Conservation (phyloP, 2,329 filamentous ascomycete genomes). For the Raffaelea arxii region DNA sequence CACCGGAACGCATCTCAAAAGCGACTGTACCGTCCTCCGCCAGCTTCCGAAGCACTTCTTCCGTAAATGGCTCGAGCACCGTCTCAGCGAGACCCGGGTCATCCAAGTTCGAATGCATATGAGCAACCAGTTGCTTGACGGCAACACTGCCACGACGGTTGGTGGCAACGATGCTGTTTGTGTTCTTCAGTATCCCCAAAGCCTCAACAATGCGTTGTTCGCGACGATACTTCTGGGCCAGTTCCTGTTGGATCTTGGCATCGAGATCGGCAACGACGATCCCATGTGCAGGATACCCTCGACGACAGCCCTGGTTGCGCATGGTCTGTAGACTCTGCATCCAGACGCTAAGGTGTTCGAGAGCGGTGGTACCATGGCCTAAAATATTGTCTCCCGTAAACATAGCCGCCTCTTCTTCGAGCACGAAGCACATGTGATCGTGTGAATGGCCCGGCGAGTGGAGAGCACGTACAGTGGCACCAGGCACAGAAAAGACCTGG, state of each 20-base stretch:
- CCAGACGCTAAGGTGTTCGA: constrained; percentile 61
- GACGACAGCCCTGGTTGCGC: constrained; percentile 19
- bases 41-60: constrained; percentile 29
- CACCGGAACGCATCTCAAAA: not conserved
- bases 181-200: not conserved
- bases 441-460: constrained; percentile 59
- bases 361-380: constrained; percentile 77
- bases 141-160: constrained; percentile 19
- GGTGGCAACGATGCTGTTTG: constrained; percentile 26
- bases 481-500: constrained; percentile 45
- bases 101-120: not conserved
- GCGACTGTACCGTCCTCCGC: constrained; percentile 31
- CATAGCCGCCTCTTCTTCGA: constrained; percentile 72
- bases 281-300: constrained; percentile 37
- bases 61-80: not conserved
- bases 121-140: not conserved
- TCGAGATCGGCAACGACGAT: constrained; percentile 24
- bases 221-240: constrained; percentile 16
- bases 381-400: constrained; percentile 87
- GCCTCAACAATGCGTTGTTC: not conserved
- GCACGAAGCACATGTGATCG: constrained; percentile 72
- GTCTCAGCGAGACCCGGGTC: not conserved
- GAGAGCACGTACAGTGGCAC: constrained; percentile 57
- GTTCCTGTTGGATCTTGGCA: constrained; percentile 26
- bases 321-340: constrained; percentile 12